These are phyloP conservation scores for Euphorbia peplus DNA, from an alignment of 345 rosid species.

Conservation along the genomic window DNA sequence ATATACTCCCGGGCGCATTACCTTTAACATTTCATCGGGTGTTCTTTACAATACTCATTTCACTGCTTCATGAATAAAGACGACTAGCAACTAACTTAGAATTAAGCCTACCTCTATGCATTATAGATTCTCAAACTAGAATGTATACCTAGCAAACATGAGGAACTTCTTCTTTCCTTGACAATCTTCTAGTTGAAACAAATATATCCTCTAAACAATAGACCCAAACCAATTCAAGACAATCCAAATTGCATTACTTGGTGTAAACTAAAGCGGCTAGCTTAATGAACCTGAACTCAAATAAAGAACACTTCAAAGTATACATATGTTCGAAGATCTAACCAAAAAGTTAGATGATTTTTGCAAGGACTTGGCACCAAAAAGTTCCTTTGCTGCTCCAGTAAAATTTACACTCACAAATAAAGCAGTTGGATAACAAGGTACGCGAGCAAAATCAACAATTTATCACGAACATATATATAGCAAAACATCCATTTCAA, in stretches of 20 bases:
- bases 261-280: not conserved
- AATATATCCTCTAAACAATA: not conserved
- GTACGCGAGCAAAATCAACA: not conserved
- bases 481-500: constrained; percentile 2
- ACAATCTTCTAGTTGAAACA: too few relatives aligned
- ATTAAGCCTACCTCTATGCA: not conserved
- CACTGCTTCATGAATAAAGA: not conserved
- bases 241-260: not conserved
- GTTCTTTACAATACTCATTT: not conserved
- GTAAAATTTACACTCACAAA: not conserved
- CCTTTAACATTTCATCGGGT: not conserved
- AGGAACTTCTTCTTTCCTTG: too few relatives aligned
- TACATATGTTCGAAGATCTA: not conserved
- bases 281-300: not conserved
- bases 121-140: not conserved
- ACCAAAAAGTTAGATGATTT: constrained; percentile 1
- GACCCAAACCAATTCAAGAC: not conserved
- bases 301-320: not conserved
- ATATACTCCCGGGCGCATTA: not conserved
- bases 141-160: too few relatives aligned
- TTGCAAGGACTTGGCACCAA: not conserved
- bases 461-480: not conserved
- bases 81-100: not conserved
- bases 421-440: not conserved
- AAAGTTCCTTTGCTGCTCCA: not conserved